Evolutionary conservation across 139 green algal species (phyloP).

Genomic region (Astrephomene gubernaculifera): DNA sequence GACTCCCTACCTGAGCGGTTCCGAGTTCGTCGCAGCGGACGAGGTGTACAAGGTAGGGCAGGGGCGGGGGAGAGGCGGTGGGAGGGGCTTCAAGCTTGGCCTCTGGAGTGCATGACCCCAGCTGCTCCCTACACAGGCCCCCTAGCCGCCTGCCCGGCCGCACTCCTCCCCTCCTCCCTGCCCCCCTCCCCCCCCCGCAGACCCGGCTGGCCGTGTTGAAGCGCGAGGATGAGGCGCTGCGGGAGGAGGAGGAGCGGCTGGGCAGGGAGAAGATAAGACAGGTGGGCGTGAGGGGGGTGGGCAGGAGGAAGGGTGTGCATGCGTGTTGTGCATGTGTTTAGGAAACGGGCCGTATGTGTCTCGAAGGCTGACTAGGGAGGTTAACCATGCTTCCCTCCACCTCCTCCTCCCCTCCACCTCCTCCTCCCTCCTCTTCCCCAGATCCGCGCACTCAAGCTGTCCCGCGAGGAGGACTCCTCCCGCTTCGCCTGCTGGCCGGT

Average conservation of each 20-base stretch:
- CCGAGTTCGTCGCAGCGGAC: conserved; percentile 78
- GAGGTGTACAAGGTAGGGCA: conserved; percentile 83
- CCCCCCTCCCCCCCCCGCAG: conserved; percentile 42
- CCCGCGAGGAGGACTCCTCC: conserved; percentile 73
- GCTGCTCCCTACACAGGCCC: background rate
- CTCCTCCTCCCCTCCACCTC: background rate
- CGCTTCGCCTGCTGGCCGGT: conserved; percentile 71
- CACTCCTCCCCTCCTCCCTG: background rate
- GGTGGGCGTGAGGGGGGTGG: conserved; percentile 49
- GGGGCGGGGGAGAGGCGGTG: background rate
- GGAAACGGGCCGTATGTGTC: background rate
- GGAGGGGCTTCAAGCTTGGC: background rate
- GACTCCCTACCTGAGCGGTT: conserved; percentile 31
- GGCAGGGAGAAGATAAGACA: conserved; percentile 87
- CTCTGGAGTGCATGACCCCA: background rate
- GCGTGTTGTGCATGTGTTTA: background rate
- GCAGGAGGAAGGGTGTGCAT: background rate
- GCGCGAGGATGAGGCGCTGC: conserved; percentile 83
- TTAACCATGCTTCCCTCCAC: background rate
- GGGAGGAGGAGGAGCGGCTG: conserved; percentile 78
- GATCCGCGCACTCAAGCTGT: conserved; percentile 35
- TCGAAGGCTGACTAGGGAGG: no score
- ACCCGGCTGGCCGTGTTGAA: conserved; percentile 75
- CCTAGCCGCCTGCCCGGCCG: background rate
- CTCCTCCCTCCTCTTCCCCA: background rate